Base-by-base conservation (phyloP, 345 rosid genomes). In the Adansonia digitata region DNA sequence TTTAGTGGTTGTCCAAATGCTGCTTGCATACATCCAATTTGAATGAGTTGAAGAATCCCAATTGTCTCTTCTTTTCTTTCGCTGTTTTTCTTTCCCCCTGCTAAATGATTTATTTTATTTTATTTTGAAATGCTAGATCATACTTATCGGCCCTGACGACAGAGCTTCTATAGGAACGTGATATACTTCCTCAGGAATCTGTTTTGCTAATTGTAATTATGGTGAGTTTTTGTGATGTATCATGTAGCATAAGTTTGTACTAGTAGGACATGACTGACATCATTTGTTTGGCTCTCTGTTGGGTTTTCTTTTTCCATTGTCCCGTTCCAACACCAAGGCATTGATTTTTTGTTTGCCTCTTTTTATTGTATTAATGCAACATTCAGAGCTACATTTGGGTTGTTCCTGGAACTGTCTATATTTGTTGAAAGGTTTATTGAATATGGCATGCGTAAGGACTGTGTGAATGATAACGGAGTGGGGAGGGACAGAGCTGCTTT, bases 101-200 rank as follows among this genome's bases (percentile, higher is more conserved):
- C n/a, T n/a, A 12, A 46, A 24, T 31, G 51, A 49, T 1, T 69
- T 11, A 5, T 24, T 69, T 29, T 2, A 3, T 4, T 57, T 57
- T 57, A 3, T 53, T 74, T 18, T 22, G 51, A 42, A 73, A 75
- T 83, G 73, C 51, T 84, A 90, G 92, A 88, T 88, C 43, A 81
- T 69, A 72, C 89, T 90, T 5, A 83, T 82, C 0, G 94, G 92
- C 12, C 94, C 92, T 0, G 92, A 88, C 37, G 90, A 83, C 69
- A 78, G 87, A 84, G 63, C 83, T 27, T 80, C 82, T 48, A 43
- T 81, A 69, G 81, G 81, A 69, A 78, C 73, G 40, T 80, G 69
- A 82, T 18, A 37, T 73, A 59, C 68, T 64, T 31, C 53, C 51
- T 11, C 5, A 34, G 68, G 2, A 18, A 73, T 48, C 43, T 24